These are phyloP conservation scores for Trichoderma atroviride DNA, from an alignment of 2,329 filamentous ascomycete species.

Conservation along the genomic window DNA sequence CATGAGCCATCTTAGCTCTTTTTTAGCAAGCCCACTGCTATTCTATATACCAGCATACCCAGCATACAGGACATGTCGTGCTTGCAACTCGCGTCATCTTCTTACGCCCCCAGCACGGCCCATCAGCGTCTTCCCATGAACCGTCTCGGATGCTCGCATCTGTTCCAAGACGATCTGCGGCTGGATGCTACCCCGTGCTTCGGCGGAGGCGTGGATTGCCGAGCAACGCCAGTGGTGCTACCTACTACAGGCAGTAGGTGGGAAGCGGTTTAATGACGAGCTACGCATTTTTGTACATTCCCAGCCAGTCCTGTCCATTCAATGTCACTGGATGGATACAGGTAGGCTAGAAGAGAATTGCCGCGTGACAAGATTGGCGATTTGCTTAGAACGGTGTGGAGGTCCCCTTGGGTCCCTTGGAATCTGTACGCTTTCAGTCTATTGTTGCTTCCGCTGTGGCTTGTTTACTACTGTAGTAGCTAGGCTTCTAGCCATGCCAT, in stretches of 20 bases:
- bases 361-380: constrained; percentile 12
- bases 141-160: background rate
- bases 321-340: background rate
- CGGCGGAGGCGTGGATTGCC: background rate
- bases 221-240: background rate
- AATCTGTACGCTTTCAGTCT: background rate
- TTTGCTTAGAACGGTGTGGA: background rate
- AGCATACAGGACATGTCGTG: background rate
- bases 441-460: background rate
- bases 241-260: background rate
- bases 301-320: background rate
- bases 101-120: background rate
- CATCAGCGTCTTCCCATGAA: background rate
- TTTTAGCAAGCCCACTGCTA: background rate
- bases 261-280: constrained; percentile 2
- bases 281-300: background rate
- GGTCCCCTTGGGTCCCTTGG: background rate
- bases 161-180: constrained; percentile 1
- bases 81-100: background rate
- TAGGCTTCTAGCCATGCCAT: background rate
- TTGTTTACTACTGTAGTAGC: too few relatives aligned
- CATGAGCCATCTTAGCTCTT: background rate
- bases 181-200: constrained; percentile 1
- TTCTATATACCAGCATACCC: background rate
- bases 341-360: background rate